Percentiles rank a stretch among this genome's conserved stretches.
These are phyloP conservation scores for Trichoderma cornu-damae DNA, from an alignment of 2,329 filamentous ascomycete genomes.

Conservation along the genomic window DNA sequence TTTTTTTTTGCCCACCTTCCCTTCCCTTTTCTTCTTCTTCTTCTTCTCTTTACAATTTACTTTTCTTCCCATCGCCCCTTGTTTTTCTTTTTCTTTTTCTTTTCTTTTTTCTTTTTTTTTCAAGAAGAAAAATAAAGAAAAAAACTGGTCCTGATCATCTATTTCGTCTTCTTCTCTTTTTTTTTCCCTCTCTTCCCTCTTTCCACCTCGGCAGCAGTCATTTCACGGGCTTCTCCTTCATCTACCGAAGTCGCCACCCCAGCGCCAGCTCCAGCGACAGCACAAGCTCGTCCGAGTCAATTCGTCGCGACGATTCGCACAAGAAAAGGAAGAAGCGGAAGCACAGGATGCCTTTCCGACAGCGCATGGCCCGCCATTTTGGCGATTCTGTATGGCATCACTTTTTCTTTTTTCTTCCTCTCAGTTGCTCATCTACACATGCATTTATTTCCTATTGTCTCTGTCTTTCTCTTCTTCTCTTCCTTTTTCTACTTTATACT, in stretches of 20 bases:
- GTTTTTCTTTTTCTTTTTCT: neutral
- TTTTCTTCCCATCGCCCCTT: no score
- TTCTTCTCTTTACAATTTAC: neutral
- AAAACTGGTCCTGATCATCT: neutral
- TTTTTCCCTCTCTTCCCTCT: no score
- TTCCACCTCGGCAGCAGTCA: neutral
- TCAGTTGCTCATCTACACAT: neutral
- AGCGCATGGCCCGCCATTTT: slow-evolving; percentile 44
- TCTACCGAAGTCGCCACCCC: slow-evolving; percentile 9
- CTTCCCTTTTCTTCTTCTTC: neutral
- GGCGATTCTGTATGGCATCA: slow-evolving; percentile 40
- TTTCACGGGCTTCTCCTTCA: slow-evolving; percentile 11
- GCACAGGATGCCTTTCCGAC: slow-evolving; percentile 36
- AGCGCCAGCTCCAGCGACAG: slow-evolving; percentile 11
- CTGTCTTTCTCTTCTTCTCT: no score
- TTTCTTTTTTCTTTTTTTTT: neutral
- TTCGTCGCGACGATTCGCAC: slow-evolving; percentile 12
- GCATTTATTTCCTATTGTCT: neutral
- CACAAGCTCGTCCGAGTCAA: slow-evolving; percentile 11
- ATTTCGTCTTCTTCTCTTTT: no score
- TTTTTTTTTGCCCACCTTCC: neutral
- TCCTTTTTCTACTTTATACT: neutral
- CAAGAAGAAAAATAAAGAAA: no score
- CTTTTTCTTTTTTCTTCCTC: neutral
- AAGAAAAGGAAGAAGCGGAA: slow-evolving; percentile 21